Evolutionary conservation across 768 basidiomycete species (phyloP), one percentile per base, ranked within the genome.

Genomic region (Mycena crocata): DNA sequence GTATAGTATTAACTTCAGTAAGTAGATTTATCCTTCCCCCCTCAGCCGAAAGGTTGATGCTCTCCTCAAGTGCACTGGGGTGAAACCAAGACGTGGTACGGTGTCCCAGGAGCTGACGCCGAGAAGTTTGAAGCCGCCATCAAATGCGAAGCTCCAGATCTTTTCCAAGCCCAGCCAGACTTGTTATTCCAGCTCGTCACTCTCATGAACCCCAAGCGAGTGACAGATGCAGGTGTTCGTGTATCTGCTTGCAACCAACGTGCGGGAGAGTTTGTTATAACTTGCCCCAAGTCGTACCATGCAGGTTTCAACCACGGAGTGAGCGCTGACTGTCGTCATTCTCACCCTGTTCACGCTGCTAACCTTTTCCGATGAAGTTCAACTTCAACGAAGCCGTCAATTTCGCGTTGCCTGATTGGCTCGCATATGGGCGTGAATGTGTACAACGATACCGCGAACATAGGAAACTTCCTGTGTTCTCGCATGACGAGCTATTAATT

Each of bases 331-430:
- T 50, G 40, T 32, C 26, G 37, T 66, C 23, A 21, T n/a, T n/a
- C 44, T 55, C 15, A 21, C 60, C 57, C 68, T 63, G 66, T 58
- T 64, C 68, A 74, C 62, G 67, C 74, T 75, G 54, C n/a, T n/a
- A n/a, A 64, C 56, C 54, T 59, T 65, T 74, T 14, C 40, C 17
- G 15, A 5, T 17, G 9, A 73, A 98, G 96, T 82, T 99, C 73
- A 99, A 99, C 81, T 96, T 98, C 83, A 98, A 98, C 77, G 98
- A 99, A 82, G 98, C 97, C 5, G 97, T 99, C 74, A 99, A 99
- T 78, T 99, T 99, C 74, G 97, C 98, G 14, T 83, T 98, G 30
- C 94, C 96, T 28, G 95, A 98, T 76, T 99, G 98, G 98, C 82
- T 99, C 49, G 83, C 91, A 10, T 89, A 87, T 68, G 98, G 94